Base-by-base conservation (phyloP, 495 filamentous ascomycete species). In the Tuber melanosporum region DNA sequence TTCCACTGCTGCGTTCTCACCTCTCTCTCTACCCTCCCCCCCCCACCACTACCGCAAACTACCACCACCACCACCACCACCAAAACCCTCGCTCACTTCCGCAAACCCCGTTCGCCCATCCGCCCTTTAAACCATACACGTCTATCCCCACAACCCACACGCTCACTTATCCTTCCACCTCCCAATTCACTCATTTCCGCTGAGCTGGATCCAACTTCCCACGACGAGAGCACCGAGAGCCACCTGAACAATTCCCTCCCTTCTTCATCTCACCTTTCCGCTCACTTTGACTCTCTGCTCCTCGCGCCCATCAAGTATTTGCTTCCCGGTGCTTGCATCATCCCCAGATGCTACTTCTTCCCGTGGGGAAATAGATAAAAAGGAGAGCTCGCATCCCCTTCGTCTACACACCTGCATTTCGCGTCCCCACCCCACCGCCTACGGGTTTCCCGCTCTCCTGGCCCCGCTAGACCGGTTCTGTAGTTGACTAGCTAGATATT, bases 1-100 rank as follows among this genome's bases (percentile, higher is more conserved):
- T 78, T 78, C 74, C 76, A 72, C 75, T 69, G 73, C 79, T 71
- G 19, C 71, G 71, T 43, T 47, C 74, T 79, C 76, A 74, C 62
- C 6, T 7, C 47, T 71, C 70, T 62, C 72, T 62, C 19, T 52
- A 49, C 57, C 71, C 57, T 42, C 70, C 52, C 49, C 44, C 44
- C 12, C 42, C 41, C 9, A 32, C 52, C 32, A 32, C 74, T 57
- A 66, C 62, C 43, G 45, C 39, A 41, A 41, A 41, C 39, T 41
- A 41, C 39, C 39, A 41, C 32, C 32, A 41, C 39, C 4, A 41
- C 39, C 39, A 44, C 52, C 73, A 62, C 49, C 73, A 32, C 73
- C 44, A 70, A 26, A 47, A 14, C 39, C 74, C 26, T 14, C 57
- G 9, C 20, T 57, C 41, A 19, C 72, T 43, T 52, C 66, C 66